phyloP scores from a whole-genome alignment of 129 eudicot genomes.

The Escallonia herrerae region DNA sequence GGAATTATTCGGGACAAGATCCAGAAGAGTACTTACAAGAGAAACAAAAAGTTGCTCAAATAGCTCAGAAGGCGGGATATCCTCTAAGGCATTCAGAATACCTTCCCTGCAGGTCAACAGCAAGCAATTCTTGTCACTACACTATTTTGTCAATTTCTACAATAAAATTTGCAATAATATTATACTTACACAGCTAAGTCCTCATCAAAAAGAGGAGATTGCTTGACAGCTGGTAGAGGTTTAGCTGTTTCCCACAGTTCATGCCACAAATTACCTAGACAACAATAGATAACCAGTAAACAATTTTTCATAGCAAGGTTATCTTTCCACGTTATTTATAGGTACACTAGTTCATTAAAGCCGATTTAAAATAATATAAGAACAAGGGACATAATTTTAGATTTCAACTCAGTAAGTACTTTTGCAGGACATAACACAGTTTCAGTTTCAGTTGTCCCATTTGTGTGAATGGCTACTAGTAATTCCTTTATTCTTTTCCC shows the following conservation, averaged over 20 bases:
- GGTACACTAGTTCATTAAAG: no score
- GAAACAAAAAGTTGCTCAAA: conserved; percentile 77
- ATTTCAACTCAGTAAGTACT: no score
- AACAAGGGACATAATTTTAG: no score
- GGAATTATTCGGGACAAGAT: not conserved
- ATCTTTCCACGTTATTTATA: conserved; percentile 1
- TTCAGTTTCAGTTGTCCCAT: no score
- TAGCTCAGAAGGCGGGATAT: conserved; percentile 63
- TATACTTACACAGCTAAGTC: conserved; percentile 91
- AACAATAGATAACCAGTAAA: conserved; percentile 7
- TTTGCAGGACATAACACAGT: no score
- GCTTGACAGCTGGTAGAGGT: conserved; percentile 91
- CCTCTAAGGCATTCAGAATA: conserved; percentile 59
- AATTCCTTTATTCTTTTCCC: no score
- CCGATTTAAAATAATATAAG: no score
- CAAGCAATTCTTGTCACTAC: conserved; percentile 9
- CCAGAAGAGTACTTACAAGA: conserved; percentile 48
- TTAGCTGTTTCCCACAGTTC: conserved; percentile 98
- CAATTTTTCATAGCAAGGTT: not conserved
- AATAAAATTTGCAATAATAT: not conserved
- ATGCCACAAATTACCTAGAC: conserved; percentile 91
- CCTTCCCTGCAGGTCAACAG: conserved; percentile 60
- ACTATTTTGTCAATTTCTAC: not conserved
- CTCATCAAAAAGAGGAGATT: conserved; percentile 87
- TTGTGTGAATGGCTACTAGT: no score